Evolutionary conservation across 2,329 filamentous ascomycete species (phyloP).

Genomic region (Rhynchosporium secalis): DNA sequence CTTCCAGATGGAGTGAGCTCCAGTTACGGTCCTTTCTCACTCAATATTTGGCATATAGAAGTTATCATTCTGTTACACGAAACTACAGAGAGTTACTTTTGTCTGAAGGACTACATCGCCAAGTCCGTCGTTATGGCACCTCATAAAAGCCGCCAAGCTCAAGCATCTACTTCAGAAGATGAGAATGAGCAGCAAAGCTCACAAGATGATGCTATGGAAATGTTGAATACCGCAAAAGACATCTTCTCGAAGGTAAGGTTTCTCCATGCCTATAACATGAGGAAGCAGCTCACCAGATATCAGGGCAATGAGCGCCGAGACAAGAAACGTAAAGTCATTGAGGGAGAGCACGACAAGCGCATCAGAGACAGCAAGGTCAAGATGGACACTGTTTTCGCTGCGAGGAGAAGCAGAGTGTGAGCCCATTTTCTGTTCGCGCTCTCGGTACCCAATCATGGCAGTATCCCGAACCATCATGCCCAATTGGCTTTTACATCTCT

Average conservation of each 20-base stretch:
- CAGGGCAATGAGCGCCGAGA: constrained; percentile 35
- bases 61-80: not conserved
- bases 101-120: not conserved
- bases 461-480: not conserved
- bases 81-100: not conserved
- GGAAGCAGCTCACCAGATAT: not conserved
- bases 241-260: constrained; percentile 26
- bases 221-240: constrained; percentile 25
- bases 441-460: not conserved
- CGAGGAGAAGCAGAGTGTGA: constrained; percentile 34
- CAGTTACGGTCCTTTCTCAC: not conserved
- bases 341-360: constrained; percentile 30
- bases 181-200: constrained; percentile 24
- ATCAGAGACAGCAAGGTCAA: constrained; percentile 31
- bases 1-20: not conserved
- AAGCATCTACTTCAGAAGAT: constrained; percentile 22
- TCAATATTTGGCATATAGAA: not conserved
- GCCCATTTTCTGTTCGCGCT: constrained; percentile 10
- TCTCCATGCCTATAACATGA: not conserved
- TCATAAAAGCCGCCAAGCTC: constrained; percentile 20
- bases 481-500: too few relatives aligned
- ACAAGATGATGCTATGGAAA: constrained; percentile 21
- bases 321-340: constrained; percentile 34
- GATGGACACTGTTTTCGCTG: constrained; percentile 32
- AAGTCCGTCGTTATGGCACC: constrained; percentile 25